Evolutionary conservation across 345 rosid species (phyloP), one percentile per base, ranked within the genome.

Genomic region (Turritis glabra): DNA sequence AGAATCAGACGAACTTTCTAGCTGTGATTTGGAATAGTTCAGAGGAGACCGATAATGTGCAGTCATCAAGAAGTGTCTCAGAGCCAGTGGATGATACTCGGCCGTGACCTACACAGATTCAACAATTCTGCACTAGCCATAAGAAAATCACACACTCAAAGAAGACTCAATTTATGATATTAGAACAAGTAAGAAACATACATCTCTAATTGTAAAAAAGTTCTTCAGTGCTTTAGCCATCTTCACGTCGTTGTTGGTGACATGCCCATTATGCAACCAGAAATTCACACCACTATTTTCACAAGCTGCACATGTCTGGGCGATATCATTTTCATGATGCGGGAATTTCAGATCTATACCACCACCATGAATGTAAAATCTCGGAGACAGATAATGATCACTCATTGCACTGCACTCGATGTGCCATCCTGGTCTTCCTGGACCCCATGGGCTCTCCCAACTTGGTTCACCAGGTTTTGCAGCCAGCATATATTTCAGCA

Each of bases 361-460:
- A 73, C 91, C 95, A 48, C 96, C 90, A 73, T 89, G 97, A 67
- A 90, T 89, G 71, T 87, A 96, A 78, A 92, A 92, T 64, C 77
- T 81, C 69, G 76, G 80, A 23, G 90, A 81, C 7, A 50, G 3
- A 12, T 10, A 21, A 11, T 11, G 7, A 2, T 5, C 1, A 1
- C 27, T 50, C 27, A 50, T 21, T 21, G 26, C 7, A 0, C 27
- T 50, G 27, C 54, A 92, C 79, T 91, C 98, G 43, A 93, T 93
- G 71, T 93, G 97, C 97, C 98, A 91, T 29, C 97, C 98, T 5
- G 96, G 97, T 77, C 98, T 85, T 33, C 38, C 38, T 33, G 38
- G 38, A 33, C 38, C 38, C 38, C 38, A 33, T 1, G 12, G 38
- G 12, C 96, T 93, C 60, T 85, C 94, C 98, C 96, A 93, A 19